Conservation (phyloP, 495 filamentous ascomycete species). For the Beverwykella pulmonaria region DNA sequence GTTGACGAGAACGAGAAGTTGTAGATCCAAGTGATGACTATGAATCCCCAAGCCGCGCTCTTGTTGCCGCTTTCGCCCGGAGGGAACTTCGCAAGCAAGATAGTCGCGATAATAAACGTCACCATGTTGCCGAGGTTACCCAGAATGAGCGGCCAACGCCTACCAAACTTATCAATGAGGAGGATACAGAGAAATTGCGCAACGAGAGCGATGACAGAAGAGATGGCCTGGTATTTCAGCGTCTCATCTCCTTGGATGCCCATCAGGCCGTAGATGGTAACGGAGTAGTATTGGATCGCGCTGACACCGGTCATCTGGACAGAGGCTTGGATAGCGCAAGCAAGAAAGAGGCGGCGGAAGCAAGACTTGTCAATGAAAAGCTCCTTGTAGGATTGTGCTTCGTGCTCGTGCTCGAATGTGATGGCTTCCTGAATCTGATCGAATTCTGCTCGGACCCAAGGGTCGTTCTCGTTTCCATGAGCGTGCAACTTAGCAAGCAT, state of each 20-base stretch:
- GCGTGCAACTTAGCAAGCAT: constrained; percentile 64
- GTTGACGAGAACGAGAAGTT: constrained; percentile 69
- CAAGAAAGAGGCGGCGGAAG: constrained; percentile 70
- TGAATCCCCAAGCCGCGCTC: constrained; percentile 71
- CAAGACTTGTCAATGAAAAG: constrained; percentile 65
- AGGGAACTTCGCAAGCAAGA: constrained; percentile 61
- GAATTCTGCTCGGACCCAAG: constrained; percentile 67
- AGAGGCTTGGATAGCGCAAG: constrained; percentile 66
- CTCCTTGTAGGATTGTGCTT: constrained; percentile 69
- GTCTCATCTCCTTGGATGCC: constrained; percentile 66
- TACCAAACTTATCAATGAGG: constrained; percentile 66
- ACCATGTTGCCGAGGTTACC: constrained; percentile 68
- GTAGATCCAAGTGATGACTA: constrained; percentile 71
- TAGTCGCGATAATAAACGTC: constrained; percentile 57
- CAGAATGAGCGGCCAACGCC: constrained; percentile 65
- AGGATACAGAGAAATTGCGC: constrained; percentile 69
- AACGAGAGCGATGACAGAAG: constrained; percentile 65
- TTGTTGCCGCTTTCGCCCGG: constrained; percentile 54
- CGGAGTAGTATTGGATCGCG: constrained; percentile 73
- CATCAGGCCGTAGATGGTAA: constrained; percentile 65
- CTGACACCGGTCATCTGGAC: constrained; percentile 71
- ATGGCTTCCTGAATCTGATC: constrained; percentile 68
- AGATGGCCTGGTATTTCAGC: constrained; percentile 72
- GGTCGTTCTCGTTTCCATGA: constrained; percentile 58
- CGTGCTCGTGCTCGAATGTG: constrained; percentile 59